A percentile compares a stretch with the other conserved stretches of the same genome.
phyloP scores from a whole-genome alignment of 371 early-diverging fungal genomes.

The Syncephalastrum monosporum region DNA sequence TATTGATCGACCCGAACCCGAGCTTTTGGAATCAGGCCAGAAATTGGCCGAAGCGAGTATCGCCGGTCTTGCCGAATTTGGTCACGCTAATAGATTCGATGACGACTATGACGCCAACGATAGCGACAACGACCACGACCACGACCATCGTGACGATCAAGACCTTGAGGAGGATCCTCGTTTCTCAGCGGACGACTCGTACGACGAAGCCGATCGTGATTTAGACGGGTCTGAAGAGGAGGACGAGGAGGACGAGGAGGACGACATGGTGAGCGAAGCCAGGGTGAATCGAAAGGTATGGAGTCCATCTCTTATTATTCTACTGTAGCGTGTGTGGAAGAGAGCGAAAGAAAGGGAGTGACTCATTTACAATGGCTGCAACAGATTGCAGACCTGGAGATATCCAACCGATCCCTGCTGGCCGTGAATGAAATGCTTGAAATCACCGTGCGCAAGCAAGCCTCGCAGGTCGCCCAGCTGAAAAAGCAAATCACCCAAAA shows the following conservation, averaged over 20 bases:
- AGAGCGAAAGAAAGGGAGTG: background rate
- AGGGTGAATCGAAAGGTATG: constrained; percentile 44
- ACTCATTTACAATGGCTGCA: constrained; percentile 11
- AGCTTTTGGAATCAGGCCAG: too few relatives aligned
- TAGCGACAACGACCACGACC: too few relatives aligned
- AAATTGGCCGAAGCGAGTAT: too few relatives aligned
- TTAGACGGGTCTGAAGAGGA: constrained; percentile 1
- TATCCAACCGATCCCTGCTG: constrained; percentile 47
- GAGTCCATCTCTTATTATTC: background rate
- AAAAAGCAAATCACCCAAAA: constrained; percentile 25
- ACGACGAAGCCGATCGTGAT: too few relatives aligned
- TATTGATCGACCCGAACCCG: too few relatives aligned
- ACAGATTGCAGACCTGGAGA: constrained; percentile 56
- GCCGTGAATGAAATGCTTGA: constrained; percentile 54
- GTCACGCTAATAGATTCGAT: constrained; percentile 4
- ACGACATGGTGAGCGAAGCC: constrained; percentile 35
- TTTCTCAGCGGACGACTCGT: too few relatives aligned
- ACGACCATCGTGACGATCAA: too few relatives aligned
- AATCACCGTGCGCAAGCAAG: constrained; percentile 49
- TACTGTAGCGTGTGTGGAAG: background rate
- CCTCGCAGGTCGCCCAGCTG: constrained; percentile 42
- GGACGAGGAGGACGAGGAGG: constrained; percentile 21
- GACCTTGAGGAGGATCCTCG: too few relatives aligned
- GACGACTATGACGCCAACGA: constrained; percentile 9
- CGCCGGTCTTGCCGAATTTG: too few relatives aligned